A percentile compares a stretch with the other conserved stretches of the same genome.
These are phyloP conservation scores for Arthrobotrys musiformis DNA, from an alignment of 2,329 filamentous ascomycete genomes.

Conservation along the genomic window DNA sequence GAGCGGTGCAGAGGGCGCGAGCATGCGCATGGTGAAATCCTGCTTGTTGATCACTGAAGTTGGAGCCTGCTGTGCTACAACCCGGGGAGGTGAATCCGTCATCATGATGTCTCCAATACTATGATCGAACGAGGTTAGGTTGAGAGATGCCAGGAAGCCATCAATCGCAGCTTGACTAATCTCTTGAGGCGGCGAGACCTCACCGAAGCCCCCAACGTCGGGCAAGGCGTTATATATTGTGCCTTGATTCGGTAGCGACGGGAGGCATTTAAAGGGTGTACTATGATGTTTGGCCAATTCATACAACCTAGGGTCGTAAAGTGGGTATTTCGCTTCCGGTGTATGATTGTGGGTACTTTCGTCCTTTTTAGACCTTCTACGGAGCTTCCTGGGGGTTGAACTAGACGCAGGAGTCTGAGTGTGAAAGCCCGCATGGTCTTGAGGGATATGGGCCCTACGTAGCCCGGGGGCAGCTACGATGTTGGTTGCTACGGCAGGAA, in stretches of 20 bases:
- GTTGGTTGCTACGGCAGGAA: neutral
- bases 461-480: neutral
- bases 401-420: neutral
- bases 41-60: constrained; percentile 7
- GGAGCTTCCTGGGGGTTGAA: constrained; percentile 7
- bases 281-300: constrained; percentile 12
- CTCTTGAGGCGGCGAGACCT: neutral
- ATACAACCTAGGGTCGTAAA: constrained; percentile 28
- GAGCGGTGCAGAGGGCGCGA: constrained; percentile 37
- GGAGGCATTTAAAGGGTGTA: constrained; percentile 9
- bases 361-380: constrained; percentile 40
- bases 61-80: neutral
- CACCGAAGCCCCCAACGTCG: neutral
- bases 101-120: constrained; percentile 11
- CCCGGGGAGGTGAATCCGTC: neutral
- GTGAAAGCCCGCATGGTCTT: neutral
- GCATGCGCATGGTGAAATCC: constrained; percentile 36
- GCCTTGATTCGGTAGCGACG: neutral
- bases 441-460: neutral
- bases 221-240: neutral
- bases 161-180: constrained; percentile 30
- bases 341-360: constrained; percentile 43
- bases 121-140: neutral
- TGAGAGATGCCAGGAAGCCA: constrained; percentile 20
- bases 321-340: constrained; percentile 13